phyloP scores from a whole-genome alignment of 352 stramenopile species.

The Saprolegnia diclina region DNA sequence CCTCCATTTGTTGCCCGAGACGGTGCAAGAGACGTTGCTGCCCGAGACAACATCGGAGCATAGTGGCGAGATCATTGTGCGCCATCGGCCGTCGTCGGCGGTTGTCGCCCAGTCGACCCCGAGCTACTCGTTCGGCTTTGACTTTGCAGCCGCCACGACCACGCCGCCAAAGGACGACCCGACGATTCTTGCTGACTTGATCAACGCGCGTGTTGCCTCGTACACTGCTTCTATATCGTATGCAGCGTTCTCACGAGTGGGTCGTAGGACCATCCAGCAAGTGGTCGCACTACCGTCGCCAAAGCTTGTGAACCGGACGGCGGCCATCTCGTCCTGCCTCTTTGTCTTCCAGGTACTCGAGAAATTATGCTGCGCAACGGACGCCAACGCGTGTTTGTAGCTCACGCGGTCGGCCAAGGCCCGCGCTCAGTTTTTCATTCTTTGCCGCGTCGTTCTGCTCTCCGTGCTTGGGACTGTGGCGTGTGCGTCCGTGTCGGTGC shows the following conservation, averaged over 20 bases:
- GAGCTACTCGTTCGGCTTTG: slow-evolving; percentile 43
- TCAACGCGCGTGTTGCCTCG: slow-evolving; percentile 52
- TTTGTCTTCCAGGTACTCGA: slow-evolving; percentile 53
- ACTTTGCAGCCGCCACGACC: slow-evolving; percentile 47
- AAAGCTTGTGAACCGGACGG: slow-evolving; percentile 55
- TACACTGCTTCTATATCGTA: slow-evolving; percentile 26
- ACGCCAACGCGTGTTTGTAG: slow-evolving; percentile 28
- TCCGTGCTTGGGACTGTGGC: slow-evolving; percentile 65
- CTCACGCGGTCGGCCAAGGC: slow-evolving; percentile 61
- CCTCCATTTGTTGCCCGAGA: slow-evolving; percentile 49
- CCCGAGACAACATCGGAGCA: slow-evolving; percentile 5
- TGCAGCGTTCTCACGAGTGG: not conserved
- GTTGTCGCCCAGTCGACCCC: not conserved
- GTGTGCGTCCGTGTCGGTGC: slow-evolving; percentile 47
- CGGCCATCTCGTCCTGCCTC: slow-evolving; percentile 58
- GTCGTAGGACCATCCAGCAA: slow-evolving; percentile 29
- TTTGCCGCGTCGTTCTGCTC: slow-evolving; percentile 50
- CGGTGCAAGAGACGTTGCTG: slow-evolving; percentile 53
- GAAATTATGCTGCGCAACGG: not conserved
- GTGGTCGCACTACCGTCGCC: slow-evolving; percentile 56
- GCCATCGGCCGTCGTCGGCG: slow-evolving; percentile 10
- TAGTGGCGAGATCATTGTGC: slow-evolving; percentile 16
- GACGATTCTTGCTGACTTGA: slow-evolving; percentile 54
- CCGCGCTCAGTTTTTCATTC: slow-evolving; percentile 48
- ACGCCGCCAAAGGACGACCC: slow-evolving; percentile 29